Evolutionary conservation across 2,329 filamentous ascomycete species (phyloP).

Genomic region (Colletotrichum sp.): DNA sequence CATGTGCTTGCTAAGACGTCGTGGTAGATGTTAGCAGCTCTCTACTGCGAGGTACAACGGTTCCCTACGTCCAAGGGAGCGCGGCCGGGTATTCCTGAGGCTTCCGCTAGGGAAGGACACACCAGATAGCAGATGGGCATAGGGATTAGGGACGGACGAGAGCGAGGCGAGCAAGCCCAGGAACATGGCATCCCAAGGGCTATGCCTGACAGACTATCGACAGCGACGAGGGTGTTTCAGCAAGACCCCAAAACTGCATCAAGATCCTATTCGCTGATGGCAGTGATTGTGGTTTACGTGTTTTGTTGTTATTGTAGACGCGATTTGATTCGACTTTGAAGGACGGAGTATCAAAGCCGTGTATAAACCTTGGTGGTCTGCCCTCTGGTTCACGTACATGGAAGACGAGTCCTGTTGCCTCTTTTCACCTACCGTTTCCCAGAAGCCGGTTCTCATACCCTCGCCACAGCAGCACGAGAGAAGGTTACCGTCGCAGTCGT

Average conservation of each 20-base stretch:
- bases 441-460: background rate
- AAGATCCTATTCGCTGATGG: background rate
- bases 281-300: background rate
- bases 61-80: background rate
- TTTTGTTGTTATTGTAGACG: constrained; percentile 1
- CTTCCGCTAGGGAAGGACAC: background rate
- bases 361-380: background rate
- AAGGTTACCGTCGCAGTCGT: background rate
- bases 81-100: background rate
- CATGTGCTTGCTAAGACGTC: constrained; percentile 6
- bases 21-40: background rate
- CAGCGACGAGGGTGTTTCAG: constrained; percentile 3
- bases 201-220: background rate
- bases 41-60: background rate
- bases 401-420: background rate
- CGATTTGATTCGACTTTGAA: background rate
- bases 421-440: background rate
- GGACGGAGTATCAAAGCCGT: background rate
- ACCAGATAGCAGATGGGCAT: background rate
- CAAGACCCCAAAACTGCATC: background rate
- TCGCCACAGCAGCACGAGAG: background rate
- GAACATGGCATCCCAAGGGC: background rate
- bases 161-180: background rate
- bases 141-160: background rate
- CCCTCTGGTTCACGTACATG: background rate